Evolutionary conservation across 805 yeast species (phyloP), one percentile per base, ranked within the genome.

Genomic region (Candida ovalis): DNA sequence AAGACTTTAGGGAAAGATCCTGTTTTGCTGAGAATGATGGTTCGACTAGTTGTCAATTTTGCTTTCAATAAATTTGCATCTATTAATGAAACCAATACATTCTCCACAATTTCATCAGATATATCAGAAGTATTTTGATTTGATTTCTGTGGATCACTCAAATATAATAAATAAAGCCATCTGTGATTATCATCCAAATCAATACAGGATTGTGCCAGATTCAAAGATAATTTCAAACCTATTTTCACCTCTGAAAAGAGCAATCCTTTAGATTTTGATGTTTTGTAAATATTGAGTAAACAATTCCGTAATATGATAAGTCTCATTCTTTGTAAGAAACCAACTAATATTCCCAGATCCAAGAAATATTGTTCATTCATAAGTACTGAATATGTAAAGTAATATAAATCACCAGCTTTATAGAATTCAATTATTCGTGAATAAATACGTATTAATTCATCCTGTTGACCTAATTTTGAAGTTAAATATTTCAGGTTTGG

Each of bases 61-160:
- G 82, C 86, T 51, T 74, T 77, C 32, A 82, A 55, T 17, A 80
- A 58, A 47, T 76, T 78, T 48, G 77, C 78, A 51, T 78, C 84
- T 37, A 78, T 74, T n/a, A 82, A 55, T 2, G 78, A 63, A 13
- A 77, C 67, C 41, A 80, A 60, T 7, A 81, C 54, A 45, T 78
- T 80, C 50, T 81, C 85, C 10, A 74, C 70, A 35, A 74, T 64
- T 13, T 57, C 43, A 49, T 77, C 80, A 38, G 71, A 67, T n/a
- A 66, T 46, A 40, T 55, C 44, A 9, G 22, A 17, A 7, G 22
- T 5, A 10, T 8, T 8, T 6, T 6, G 17, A 4, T 17, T 5
- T 51, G 56, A n/a, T 39, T 47, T 2, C 17, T 42, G 22, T 15
- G 38, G 10, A 8, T 22, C 35, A 15, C 17, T 47, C 47, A 48